Percentiles rank a stretch among this genome's conserved stretches.
Evolutionary conservation across 31 red algal species (phyloP).

Genomic region (Endocladia muricata): DNA sequence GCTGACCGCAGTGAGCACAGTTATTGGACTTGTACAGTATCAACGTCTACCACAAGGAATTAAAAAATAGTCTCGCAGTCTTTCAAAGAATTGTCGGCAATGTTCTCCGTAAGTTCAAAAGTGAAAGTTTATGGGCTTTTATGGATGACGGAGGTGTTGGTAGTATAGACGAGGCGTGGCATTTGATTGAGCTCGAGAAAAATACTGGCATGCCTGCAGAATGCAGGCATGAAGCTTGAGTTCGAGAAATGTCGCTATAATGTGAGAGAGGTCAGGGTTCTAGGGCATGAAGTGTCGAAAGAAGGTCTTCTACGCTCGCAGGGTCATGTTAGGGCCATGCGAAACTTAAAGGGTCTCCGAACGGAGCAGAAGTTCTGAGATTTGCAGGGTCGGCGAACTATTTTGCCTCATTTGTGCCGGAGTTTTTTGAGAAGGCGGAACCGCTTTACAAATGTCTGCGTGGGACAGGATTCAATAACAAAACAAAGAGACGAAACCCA

Average conservation of each 20-base stretch:
- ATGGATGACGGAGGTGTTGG: constrained; percentile 9
- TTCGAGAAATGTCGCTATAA: not conserved
- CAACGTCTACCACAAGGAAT: constrained; percentile 12
- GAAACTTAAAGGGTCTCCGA: not conserved
- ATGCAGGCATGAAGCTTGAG: not conserved
- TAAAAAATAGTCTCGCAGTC: not conserved
- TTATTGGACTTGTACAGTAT: constrained; percentile 18
- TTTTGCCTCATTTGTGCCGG: not conserved
- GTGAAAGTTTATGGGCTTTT: not conserved
- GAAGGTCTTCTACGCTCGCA: constrained; percentile 1
- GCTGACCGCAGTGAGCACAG: constrained; percentile 15
- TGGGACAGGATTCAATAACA: not conserved
- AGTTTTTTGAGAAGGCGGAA: not conserved
- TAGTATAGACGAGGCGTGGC: not conserved
- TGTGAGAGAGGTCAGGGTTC: not conserved
- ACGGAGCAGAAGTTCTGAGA: not conserved
- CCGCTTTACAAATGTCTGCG: not conserved
- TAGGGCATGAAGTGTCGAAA: constrained; percentile 1
- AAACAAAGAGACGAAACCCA: not conserved
- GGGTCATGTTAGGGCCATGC: not conserved
- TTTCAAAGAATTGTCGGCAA: constrained; percentile 17
- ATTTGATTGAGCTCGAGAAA: not conserved
- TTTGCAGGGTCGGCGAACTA: constrained; percentile 6
- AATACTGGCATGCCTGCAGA: not conserved
- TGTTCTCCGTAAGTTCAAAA: not conserved